Conservation (phyloP, 2,329 filamentous ascomycete species). For the Ceratocystis albifundus region DNA sequence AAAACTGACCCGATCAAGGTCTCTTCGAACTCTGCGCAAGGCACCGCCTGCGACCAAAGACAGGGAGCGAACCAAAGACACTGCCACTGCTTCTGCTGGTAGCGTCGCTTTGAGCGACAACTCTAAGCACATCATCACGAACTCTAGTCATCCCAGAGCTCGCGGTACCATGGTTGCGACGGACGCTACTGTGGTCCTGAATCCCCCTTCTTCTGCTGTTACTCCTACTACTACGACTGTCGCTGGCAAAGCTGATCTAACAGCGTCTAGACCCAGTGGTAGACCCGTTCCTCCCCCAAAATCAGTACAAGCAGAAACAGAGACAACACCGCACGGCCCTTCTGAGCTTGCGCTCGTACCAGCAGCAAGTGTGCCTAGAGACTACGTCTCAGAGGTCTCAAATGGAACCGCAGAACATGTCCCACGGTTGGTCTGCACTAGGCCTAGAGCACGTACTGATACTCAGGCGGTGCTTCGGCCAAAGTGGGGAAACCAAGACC, state of each 20-base stretch:
- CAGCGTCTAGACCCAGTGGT: not conserved
- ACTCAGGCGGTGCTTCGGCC: constrained; percentile 7
- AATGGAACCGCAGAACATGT: not conserved
- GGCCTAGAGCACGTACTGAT: constrained; percentile 4
- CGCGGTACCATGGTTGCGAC: not conserved
- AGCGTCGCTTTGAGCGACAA: not conserved
- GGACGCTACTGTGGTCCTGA: not conserved
- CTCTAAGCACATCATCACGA: not conserved
- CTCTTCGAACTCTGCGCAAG: constrained; percentile 19
- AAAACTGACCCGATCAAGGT: constrained; percentile 21
- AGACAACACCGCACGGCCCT: constrained; percentile 21
- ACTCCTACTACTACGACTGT: not conserved
- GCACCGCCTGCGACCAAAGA: constrained; percentile 5
- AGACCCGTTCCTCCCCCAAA: not conserved
- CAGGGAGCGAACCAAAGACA: not conserved
- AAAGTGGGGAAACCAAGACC: not conserved
- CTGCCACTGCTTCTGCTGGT: too few species aligned
- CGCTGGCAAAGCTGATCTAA: not conserved
- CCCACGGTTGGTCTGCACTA: not conserved
- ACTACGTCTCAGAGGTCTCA: not conserved
- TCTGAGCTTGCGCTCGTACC: constrained; percentile 6
- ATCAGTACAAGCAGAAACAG: constrained; percentile 18
- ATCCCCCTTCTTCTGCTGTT: not conserved
- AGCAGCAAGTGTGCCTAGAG: not conserved
- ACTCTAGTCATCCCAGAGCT: not conserved